Percentiles rank a stretch among this genome's conserved stretches.
Evolutionary conservation across 495 filamentous ascomycete genomes (phyloP).

Genomic region (Choiromyces venosus): DNA sequence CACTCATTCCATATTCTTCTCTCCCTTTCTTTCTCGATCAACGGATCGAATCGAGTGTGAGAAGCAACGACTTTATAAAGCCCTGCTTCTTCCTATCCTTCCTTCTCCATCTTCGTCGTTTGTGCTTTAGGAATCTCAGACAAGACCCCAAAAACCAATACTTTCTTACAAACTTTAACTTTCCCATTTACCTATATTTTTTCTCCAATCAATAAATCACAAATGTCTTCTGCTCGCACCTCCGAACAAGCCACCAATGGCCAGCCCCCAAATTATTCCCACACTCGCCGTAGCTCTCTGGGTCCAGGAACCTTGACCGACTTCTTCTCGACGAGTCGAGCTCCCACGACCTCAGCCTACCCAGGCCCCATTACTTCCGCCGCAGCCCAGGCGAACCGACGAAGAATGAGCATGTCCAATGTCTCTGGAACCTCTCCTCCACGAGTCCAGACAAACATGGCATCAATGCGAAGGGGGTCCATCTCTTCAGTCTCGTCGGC

Average conservation of each 20-base stretch:
- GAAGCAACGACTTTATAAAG: slow-evolving; percentile 4
- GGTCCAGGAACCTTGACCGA: slow-evolving; percentile 53
- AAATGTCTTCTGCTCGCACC: slow-evolving; percentile 34
- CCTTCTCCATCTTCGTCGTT: slow-evolving; percentile 22
- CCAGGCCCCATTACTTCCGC: slow-evolving; percentile 63
- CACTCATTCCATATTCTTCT: slow-evolving; percentile 19
- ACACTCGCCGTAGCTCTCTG: slow-evolving; percentile 52
- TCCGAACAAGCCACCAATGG: slow-evolving; percentile 25
- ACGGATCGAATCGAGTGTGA: slow-evolving; percentile 11
- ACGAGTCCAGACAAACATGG: slow-evolving; percentile 45
- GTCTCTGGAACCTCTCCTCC: slow-evolving; percentile 68
- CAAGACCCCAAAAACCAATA: slow-evolving; percentile 15
- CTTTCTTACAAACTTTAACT: slow-evolving; percentile 18
- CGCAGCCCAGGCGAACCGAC: slow-evolving; percentile 61
- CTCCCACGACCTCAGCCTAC: slow-evolving; percentile 45
- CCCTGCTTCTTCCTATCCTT: slow-evolving; percentile 24
- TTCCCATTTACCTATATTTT: slow-evolving; percentile 6
- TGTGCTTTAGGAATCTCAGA: slow-evolving; percentile 11
- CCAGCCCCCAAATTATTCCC: slow-evolving; percentile 13
- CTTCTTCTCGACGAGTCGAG: slow-evolving; percentile 48
- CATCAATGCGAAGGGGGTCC: slow-evolving; percentile 62
- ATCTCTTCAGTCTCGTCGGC: slow-evolving; percentile 64
- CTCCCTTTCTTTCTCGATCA: slow-evolving; percentile 19
- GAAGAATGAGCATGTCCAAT: slow-evolving; percentile 81
- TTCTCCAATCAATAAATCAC: slow-evolving; percentile 10